phyloP scores from a whole-genome alignment of 2,329 filamentous ascomycete genomes.

The Colletotrichum viniferum region DNA sequence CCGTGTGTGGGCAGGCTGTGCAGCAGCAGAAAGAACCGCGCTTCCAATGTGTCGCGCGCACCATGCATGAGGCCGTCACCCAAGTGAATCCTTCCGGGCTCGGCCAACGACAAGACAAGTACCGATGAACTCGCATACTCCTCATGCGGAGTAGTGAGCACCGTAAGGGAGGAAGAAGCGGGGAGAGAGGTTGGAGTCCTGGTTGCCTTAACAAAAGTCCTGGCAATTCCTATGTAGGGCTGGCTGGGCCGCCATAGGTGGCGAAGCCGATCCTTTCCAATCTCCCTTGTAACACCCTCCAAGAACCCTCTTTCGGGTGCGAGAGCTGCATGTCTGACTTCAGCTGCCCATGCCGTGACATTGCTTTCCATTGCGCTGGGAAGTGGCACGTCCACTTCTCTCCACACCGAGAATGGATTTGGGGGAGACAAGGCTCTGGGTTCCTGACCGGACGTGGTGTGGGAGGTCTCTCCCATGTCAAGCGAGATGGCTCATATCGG shows the following conservation, averaged over 20 bases:
- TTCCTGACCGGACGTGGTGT: neutral
- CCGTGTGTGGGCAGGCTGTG: neutral
- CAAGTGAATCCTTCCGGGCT: neutral
- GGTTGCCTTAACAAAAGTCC: neutral
- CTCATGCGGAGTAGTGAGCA: neutral
- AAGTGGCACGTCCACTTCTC: neutral
- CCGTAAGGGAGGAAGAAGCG: neutral
- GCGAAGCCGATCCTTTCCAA: neutral
- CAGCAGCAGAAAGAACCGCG: neutral
- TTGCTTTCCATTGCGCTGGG: neutral
- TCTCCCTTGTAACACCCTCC: neutral
- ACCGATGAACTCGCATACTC: neutral
- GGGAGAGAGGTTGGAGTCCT: neutral
- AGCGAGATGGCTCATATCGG: neutral
- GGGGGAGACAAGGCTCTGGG: neutral
- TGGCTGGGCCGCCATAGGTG: neutral
- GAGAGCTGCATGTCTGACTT: neutral
- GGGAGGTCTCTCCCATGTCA: neutral
- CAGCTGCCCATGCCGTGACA: neutral
- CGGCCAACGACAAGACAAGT: neutral
- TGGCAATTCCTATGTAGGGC: neutral
- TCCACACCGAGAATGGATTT: neutral
- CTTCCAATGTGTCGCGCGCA: neutral
- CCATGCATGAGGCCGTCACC: conserved; percentile 2
- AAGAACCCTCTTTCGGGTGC: neutral